These are phyloP conservation scores for Pochonia chlamydosporia DNA, from an alignment of 2,329 filamentous ascomycete species.

Conservation along the genomic window DNA sequence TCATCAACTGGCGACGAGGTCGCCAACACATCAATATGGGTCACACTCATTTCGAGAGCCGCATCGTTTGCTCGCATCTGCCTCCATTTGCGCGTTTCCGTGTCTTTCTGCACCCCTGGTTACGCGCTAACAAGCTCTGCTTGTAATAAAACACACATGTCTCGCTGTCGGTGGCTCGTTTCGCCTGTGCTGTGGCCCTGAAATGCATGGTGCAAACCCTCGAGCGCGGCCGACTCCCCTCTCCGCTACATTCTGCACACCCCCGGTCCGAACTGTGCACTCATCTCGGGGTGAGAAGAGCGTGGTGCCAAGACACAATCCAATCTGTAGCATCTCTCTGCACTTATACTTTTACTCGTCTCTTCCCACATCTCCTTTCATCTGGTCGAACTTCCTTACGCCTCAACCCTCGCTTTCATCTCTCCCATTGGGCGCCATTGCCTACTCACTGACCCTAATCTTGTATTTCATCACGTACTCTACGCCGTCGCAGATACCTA, in stretches of 20 bases:
- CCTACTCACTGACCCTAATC: slow-evolving; percentile 27
- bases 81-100: slow-evolving; percentile 27
- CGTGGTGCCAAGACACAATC: slow-evolving; percentile 1
- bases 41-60: slow-evolving; percentile 59
- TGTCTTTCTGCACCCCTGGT: slow-evolving; percentile 40
- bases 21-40: slow-evolving; percentile 88
- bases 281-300: not conserved
- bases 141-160: slow-evolving; percentile 52
- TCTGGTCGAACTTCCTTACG: slow-evolving; percentile 1
- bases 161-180: slow-evolving; percentile 50
- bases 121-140: slow-evolving; percentile 40
- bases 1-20: slow-evolving; percentile 72
- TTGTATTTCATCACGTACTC: slow-evolving; percentile 3
- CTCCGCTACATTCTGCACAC: not conserved
- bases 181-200: slow-evolving; percentile 30
- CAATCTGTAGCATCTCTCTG: slow-evolving; percentile 3
- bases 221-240: slow-evolving; percentile 3
- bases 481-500: not conserved
- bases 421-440: slow-evolving; percentile 48
- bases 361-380: slow-evolving; percentile 5
- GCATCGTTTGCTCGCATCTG: slow-evolving; percentile 58
- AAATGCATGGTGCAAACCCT: slow-evolving; percentile 5
- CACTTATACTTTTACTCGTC: slow-evolving; percentile 7
- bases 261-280: not conserved
- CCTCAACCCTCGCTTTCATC: slow-evolving; percentile 19